Evolutionary conservation across 208 protist genomes (phyloP), one percentile per base, ranked within the genome.

Genomic region (Vickermania ingenoplastis): DNA sequence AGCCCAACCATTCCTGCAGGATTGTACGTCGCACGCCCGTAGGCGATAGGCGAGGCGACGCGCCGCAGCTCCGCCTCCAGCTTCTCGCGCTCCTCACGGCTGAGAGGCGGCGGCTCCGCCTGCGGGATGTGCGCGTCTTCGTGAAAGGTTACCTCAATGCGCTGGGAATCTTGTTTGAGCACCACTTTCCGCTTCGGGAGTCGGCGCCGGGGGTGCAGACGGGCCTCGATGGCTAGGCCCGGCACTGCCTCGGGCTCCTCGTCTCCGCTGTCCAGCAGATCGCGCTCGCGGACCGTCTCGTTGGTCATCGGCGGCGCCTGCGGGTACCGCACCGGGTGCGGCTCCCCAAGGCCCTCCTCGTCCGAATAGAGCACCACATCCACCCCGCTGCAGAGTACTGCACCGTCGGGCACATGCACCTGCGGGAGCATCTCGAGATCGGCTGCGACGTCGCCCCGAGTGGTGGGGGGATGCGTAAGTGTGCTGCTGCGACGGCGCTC

Each of bases 41-140:
- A 75, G 36, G 74, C 69, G 61, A 73, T 41, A 5, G 78, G 78
- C 0, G 78, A 85, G 0, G 78, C 71, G 13, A 85, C 59, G 4
- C 78, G 78, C 23, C 66, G 65, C 25, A 57, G 48, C 30, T 57
- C 71, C 26, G 76, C 74, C 24, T 62, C n/a, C 23, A 76, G 31
- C 3, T 53, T 63, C 61, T 71, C 63, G 45, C 62, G 65, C 64
- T 76, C 71, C 41, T 73, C 71, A 13, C 41, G 25, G 0, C 61
- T 75, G 14, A 69, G 65, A 30, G 78, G 78, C 7, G 78, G 74
- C 30, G 78, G 78, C 11, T 41, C 78, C 25, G 74, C 78, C 45
- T 75, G 57, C n/a, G 78, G 78, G 31, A 85, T 41, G 13, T 67
- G 53, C 5, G 21, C 24, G 3, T 63, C 24, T 0, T 64, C 60